Evolutionary conservation across 2,329 filamentous ascomycete genomes (phyloP), one percentile per base, ranked within the genome.

Genomic region (Venturiaceae sp.): DNA sequence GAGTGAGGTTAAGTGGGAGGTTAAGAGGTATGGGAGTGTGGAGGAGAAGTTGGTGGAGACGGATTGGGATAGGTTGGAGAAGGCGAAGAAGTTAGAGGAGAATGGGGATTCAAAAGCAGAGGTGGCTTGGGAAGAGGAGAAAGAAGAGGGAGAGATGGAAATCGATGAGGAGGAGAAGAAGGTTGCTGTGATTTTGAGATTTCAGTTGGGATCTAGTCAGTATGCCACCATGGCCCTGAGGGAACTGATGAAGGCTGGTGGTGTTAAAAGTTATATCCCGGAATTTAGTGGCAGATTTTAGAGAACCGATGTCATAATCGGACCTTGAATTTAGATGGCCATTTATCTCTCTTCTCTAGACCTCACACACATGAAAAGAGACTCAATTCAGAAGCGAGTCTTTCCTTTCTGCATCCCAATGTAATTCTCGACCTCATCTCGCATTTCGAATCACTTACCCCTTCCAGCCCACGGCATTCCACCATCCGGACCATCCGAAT

Each of bases 31-130:
- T 68, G 68, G 69, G 3, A 80, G 84, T 30, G 83, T 86, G 33
- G 83, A 86, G 34, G 85, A 95, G 73, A 92, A 97, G 74, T 85
- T 97, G 73, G 87, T 95, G 3, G 83, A 87, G 61, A 99, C 94
- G 0, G 94, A 99, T 70, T 46, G 57, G 53, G 60, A 62, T 11
- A 33, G 44, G 13, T 23, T 62, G n/a, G 21, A 26, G 28, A 60
- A 53, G 30, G 57, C 23, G 14, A n/a, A n/a, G n/a, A n/a, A n/a
- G n/a, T n/a, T n/a, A n/a, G 60, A 63, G n/a, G 64, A 62, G 19
- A 65, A 66, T 8, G 44, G 44, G 19, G 26, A 47, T n/a, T 65
- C 64, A 8, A 65, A 64, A 26, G 63, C 57, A 36, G n/a, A 58
- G 26, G 44, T 33, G 5, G 36, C 14, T 16, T 6, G 33, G 44